Percentiles rank a stretch among this genome's conserved stretches.
Evolutionary conservation across 75 land plant species (phyloP).

Genomic region (Pinus albicaulis): DNA sequence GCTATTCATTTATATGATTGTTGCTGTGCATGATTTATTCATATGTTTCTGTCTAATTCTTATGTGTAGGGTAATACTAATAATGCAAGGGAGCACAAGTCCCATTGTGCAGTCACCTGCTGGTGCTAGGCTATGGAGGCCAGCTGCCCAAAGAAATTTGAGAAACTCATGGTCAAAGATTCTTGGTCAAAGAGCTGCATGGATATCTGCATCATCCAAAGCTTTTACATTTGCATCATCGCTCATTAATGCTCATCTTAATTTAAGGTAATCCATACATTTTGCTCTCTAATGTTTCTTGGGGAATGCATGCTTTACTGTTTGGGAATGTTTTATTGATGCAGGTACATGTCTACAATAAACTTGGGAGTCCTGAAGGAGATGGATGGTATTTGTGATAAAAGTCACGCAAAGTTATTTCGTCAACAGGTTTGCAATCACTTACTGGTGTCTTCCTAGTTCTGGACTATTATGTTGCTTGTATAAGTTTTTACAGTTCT

Average conservation of each 20-base stretch:
- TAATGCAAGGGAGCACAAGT: conserved; percentile 6
- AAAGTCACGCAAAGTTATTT: conserved; percentile 37
- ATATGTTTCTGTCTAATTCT: background rate
- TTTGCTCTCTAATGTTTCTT: background rate
- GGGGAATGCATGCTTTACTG: background rate
- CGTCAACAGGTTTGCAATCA: conserved; percentile 32
- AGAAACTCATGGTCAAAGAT: conserved; percentile 67
- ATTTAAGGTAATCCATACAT: conserved; percentile 28
- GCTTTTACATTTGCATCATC: conserved; percentile 52
- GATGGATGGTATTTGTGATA: conserved; percentile 38
- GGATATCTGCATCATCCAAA: conserved; percentile 41
- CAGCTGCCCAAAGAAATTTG: conserved; percentile 74
- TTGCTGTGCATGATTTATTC: background rate
- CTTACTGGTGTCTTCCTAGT: background rate
- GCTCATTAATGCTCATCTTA: conserved; percentile 62
- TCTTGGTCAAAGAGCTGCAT: conserved; percentile 32
- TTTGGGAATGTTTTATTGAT: background rate
- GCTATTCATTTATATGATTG: too few species aligned
- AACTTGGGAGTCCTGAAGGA: conserved; percentile 49
- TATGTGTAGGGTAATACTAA: conserved; percentile 2
- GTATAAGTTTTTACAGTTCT: background rate
- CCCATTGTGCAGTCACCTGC: conserved; percentile 23
- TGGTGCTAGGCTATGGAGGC: conserved; percentile 62
- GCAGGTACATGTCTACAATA: conserved; percentile 50
- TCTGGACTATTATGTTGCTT: conserved; percentile 6